Conservation (phyloP, 2,329 filamentous ascomycete species). For the Diaporthe citrichinensis region DNA sequence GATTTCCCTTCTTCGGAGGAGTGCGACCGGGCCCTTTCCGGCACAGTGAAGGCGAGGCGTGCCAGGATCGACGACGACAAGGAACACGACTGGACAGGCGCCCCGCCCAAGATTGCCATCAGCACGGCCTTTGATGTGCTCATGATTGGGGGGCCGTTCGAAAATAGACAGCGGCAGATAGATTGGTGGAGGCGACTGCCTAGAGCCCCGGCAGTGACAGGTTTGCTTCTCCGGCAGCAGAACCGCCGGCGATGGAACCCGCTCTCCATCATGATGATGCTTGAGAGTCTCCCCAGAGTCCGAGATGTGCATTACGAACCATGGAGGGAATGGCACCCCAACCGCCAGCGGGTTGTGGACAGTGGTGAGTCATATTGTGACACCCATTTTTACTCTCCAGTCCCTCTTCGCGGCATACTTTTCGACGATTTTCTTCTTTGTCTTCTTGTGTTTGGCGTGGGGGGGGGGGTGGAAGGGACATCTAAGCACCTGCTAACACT, state of each 20-base stretch:
- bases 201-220: slow-evolving; percentile 48
- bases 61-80: background rate
- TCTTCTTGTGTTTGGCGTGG: too few relatives aligned
- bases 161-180: slow-evolving; percentile 30
- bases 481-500: slow-evolving; percentile 25
- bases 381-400: too few relatives aligned
- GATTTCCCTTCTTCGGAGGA: background rate
- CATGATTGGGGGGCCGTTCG: too few relatives aligned
- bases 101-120: slow-evolving; percentile 41
- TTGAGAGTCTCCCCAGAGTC: slow-evolving; percentile 49
- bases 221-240: slow-evolving; percentile 51
- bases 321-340: slow-evolving; percentile 49
- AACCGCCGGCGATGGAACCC: slow-evolving; percentile 51
- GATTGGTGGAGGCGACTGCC: slow-evolving; percentile 48
- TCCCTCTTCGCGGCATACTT: too few relatives aligned
- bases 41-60: background rate
- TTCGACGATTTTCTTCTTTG: too few relatives aligned
- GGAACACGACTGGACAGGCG: background rate
- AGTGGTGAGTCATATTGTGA: slow-evolving; percentile 41
- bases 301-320: slow-evolving; percentile 52
- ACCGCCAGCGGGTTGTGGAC: slow-evolving; percentile 40
- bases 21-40: background rate
- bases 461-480: background rate
- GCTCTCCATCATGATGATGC: slow-evolving; percentile 46
- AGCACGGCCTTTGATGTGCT: background rate